Base-by-base conservation (phyloP, 768 basidiomycete species). In the Suillus placidus region DNA sequence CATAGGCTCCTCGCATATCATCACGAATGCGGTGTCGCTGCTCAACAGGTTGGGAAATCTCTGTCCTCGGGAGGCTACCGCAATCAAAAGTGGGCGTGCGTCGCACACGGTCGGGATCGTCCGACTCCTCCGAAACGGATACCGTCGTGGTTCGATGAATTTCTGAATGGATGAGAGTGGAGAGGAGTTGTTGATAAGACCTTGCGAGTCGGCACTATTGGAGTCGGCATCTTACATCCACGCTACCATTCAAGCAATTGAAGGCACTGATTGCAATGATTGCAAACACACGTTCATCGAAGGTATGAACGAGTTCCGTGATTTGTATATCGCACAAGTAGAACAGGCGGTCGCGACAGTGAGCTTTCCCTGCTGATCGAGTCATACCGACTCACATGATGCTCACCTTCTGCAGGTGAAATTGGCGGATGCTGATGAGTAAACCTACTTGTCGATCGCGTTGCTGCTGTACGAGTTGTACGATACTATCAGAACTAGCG, bases 1-100 rank as follows among this genome's bases (percentile, higher is more conserved):
- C 76, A 78, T 70, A 79, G 79, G 30, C 73, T 84, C 47, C 78
- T 80, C 54, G 74, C 77, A 45, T 84, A 83, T 66, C 81, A 81
- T 67, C 71, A 72, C 35, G 64, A 73, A 35, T 82, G 82, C 65
- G 80, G 78, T 7, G 73, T 62, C 16, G 69, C 58, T 35, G 69
- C 69, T 4, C 47, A 65, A 4, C 61, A 34, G 20, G 60, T 63
- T 16, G 34, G 37, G 30, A 54, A 62, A 43, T 66, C 66, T n/a
- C 62, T 69, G 52, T 10, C 32, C 26, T 69, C 18, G n/a, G n/a
- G n/a, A n/a, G n/a, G n/a, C n/a, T n/a, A n/a, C n/a, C n/a, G n/a
- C n/a, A n/a, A n/a, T n/a, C n/a, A n/a, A n/a, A n/a, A n/a, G n/a
- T n/a, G n/a, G n/a, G n/a, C n/a, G n/a, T n/a, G n/a, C n/a, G n/a